These are phyloP conservation scores for Globisporangium acanthophoron DNA, from an alignment of 352 stramenopile species.

Conservation along the genomic window DNA sequence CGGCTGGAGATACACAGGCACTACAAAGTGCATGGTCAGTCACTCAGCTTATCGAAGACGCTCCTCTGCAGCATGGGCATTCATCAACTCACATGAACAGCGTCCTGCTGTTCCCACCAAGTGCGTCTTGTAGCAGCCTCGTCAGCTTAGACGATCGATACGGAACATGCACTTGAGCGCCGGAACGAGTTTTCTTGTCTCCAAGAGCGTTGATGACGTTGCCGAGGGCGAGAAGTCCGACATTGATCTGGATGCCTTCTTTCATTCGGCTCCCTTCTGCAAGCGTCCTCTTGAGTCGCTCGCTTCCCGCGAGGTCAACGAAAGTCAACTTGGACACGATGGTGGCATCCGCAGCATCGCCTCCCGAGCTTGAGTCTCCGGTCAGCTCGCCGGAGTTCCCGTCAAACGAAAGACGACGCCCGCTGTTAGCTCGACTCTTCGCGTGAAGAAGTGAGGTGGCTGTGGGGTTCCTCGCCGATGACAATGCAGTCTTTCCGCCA, in stretches of 20 bases:
- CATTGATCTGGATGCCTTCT: slow-evolving; percentile 88
- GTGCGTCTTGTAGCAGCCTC: slow-evolving; percentile 73
- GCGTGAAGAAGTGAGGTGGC: not conserved
- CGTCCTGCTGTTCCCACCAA: slow-evolving; percentile 85
- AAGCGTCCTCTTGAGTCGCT: slow-evolving; percentile 82
- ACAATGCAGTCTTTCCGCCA: slow-evolving; percentile 2
- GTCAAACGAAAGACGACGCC: slow-evolving; percentile 8
- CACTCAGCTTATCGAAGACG: not conserved
- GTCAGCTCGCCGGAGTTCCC: slow-evolving; percentile 4
- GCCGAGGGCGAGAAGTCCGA: slow-evolving; percentile 72
- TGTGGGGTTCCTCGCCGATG: slow-evolving; percentile 7
- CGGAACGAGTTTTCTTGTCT: slow-evolving; percentile 49
- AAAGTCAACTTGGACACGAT: slow-evolving; percentile 84
- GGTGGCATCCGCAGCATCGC: slow-evolving; percentile 27
- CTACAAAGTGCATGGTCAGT: slow-evolving; percentile 21
- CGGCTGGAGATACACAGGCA: slow-evolving; percentile 78
- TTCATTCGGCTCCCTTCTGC: slow-evolving; percentile 85
- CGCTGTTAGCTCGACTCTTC: slow-evolving; percentile 17
- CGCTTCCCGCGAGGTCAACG: slow-evolving; percentile 82
- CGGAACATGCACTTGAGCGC: slow-evolving; percentile 55
- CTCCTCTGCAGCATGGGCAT: not conserved
- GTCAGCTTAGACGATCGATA: slow-evolving; percentile 84
- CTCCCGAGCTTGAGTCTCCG: slow-evolving; percentile 9
- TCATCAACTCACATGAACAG: slow-evolving; percentile 71
- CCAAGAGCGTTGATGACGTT: slow-evolving; percentile 87